Conservation (phyloP, 2,329 filamentous ascomycete genomes). For the Hortaea werneckii region DNA sequence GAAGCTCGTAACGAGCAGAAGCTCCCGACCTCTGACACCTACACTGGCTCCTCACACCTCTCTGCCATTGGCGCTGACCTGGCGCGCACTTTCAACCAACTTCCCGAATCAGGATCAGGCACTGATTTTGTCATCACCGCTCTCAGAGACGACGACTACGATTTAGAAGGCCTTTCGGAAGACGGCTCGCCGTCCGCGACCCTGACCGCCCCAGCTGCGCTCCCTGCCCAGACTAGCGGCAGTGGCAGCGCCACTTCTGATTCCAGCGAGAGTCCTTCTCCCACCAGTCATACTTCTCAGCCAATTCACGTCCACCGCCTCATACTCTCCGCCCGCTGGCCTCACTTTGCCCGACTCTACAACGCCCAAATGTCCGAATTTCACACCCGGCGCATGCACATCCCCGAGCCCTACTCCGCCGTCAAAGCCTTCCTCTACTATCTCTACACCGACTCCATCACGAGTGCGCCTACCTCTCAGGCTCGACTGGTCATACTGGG, state of each 20-base stretch:
- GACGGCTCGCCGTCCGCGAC: conserved; percentile 31
- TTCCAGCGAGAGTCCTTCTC: conserved; percentile 3
- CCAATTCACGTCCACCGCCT: conserved; percentile 93
- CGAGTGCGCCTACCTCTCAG: conserved; percentile 17
- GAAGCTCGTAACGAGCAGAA: conserved; percentile 29
- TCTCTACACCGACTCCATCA: conserved; percentile 89
- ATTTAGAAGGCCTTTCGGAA: conserved; percentile 53
- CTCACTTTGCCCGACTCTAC: conserved; percentile 88
- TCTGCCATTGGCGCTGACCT: conserved; percentile 74
- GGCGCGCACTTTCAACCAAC: conserved; percentile 74
- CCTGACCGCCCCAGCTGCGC: conserved; percentile 14
- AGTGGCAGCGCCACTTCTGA: conserved; percentile 45
- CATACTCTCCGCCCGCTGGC: conserved; percentile 90
- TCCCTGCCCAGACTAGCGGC: conserved; percentile 27
- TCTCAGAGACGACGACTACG: conserved; percentile 54
- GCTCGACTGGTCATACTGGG: conserved; percentile 1
- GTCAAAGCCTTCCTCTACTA: conserved; percentile 94
- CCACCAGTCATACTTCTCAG: conserved; percentile 47
- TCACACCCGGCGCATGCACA: conserved; percentile 94
- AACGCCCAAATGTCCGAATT: conserved; percentile 94
- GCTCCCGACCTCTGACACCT: conserved; percentile 44
- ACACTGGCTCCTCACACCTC: conserved; percentile 37
- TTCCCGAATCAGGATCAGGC: conserved; percentile 73
- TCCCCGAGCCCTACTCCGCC: conserved; percentile 88
- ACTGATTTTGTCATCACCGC: conserved; percentile 89